phyloP scores from a whole-genome alignment of 1,139 yeast genomes.

The Ogataea hybrid region DNA sequence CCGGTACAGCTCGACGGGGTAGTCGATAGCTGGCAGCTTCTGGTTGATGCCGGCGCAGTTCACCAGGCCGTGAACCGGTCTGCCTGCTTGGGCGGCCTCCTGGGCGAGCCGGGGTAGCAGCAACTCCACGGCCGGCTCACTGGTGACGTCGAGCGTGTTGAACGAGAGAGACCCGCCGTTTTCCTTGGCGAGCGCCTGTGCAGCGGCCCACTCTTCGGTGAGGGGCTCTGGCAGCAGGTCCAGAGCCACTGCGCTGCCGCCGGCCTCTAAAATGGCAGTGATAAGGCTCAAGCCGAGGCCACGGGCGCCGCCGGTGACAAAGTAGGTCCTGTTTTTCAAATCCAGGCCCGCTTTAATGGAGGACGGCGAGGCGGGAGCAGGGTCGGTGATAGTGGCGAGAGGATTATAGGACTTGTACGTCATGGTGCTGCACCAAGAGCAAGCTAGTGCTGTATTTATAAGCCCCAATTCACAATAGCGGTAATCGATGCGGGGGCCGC shows the following conservation, averaged over 20 bases:
- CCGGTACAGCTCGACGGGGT: conserved; percentile 13
- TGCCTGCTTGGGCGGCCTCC: conserved; percentile 12
- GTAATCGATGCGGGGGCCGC: no score
- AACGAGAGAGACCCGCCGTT: no score
- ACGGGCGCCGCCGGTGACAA: conserved; percentile 20
- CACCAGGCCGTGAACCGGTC: conserved; percentile 14
- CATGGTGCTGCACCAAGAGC: background rate
- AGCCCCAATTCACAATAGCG: background rate
- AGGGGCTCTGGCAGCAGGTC: conserved; percentile 14
- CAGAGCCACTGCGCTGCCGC: conserved; percentile 14
- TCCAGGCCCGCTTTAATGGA: conserved; percentile 14
- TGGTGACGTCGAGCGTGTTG: no score
- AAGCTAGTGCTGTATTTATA: background rate
- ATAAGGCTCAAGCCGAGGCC: conserved; percentile 15
- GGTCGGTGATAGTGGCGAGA: conserved; percentile 11
- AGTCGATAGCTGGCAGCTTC: conserved; percentile 15
- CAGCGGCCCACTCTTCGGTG: no score
- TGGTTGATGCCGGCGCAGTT: conserved; percentile 18
- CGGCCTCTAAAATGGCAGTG: conserved; percentile 13
- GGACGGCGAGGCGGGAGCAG: conserved; percentile 14
- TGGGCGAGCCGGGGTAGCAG: no score
- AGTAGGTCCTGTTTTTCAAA: conserved; percentile 12
- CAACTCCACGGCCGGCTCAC: no score
- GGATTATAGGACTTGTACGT: conserved; percentile 12
- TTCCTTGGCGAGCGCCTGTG: no score